A percentile compares a stretch with the other conserved stretches of the same genome.
These are phyloP conservation scores for Paramecium bursaria DNA, from an alignment of 73 alveolate genomes.

Conservation along the genomic window DNA sequence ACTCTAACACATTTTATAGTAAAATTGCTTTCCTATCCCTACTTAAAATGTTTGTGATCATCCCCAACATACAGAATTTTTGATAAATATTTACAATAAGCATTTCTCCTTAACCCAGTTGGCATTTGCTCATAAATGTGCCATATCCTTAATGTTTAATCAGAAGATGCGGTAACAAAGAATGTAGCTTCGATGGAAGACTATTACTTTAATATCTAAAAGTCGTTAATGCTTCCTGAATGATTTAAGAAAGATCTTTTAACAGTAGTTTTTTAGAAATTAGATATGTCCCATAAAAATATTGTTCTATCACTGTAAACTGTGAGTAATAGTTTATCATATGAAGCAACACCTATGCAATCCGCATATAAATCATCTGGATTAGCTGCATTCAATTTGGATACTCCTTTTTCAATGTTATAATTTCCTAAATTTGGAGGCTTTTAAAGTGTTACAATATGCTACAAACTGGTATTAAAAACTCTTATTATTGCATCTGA, in stretches of 20 bases:
- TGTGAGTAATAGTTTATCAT: slow-evolving; percentile 77
- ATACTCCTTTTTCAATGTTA: slow-evolving; percentile 82
- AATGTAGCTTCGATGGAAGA: slow-evolving; percentile 75
- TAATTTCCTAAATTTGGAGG: slow-evolving; percentile 97
- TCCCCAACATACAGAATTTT: slow-evolving; percentile 79
- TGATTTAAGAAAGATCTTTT: slow-evolving; percentile 83
- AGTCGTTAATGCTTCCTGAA: slow-evolving; percentile 86
- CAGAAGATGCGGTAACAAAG: slow-evolving; percentile 84
- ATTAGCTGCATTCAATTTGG: slow-evolving; percentile 59
- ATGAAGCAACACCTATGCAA: slow-evolving; percentile 81
- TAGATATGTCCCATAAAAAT: slow-evolving; percentile 92
- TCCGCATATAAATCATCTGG: slow-evolving; percentile 86
- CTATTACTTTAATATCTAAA: slow-evolving; percentile 67
- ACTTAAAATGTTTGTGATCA: slow-evolving; percentile 55
- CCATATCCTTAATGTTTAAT: slow-evolving; percentile 87
- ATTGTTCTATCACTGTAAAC: slow-evolving; percentile 94
- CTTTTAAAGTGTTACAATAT: slow-evolving; percentile 87
- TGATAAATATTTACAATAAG: slow-evolving; percentile 81
- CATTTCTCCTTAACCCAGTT: slow-evolving; percentile 74
- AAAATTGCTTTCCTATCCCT: neutral
- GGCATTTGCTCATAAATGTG: slow-evolving; percentile 68
- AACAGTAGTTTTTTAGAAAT: slow-evolving; percentile 80
- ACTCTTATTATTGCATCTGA: slow-evolving; percentile 93
- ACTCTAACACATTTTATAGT: slow-evolving; percentile 70
- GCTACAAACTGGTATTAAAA: slow-evolving; percentile 86